These are phyloP conservation scores for Talinum fruticosum DNA, from an alignment of 148 eudicot species.

Conservation along the genomic window DNA sequence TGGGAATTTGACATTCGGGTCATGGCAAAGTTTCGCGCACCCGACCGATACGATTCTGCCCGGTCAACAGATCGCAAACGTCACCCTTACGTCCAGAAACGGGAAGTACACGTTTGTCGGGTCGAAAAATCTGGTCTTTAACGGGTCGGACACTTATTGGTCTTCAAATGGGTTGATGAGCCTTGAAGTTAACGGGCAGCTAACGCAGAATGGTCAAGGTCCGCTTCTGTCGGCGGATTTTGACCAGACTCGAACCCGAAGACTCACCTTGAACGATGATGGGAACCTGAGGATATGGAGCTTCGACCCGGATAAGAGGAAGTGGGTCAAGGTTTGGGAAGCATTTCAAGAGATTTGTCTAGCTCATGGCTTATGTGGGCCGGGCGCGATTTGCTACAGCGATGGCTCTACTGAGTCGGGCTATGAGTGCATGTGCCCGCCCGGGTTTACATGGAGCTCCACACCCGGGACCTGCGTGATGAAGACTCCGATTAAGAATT, in stretches of 20 bases:
- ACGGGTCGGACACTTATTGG: constrained; percentile 40
- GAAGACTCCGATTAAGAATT: constrained; percentile 27
- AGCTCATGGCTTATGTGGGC: constrained; percentile 63
- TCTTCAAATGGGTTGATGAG: constrained; percentile 9
- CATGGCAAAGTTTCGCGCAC: constrained; percentile 44
- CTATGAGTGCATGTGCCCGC: constrained; percentile 61
- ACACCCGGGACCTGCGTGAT: constrained; percentile 27
- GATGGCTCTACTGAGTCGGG: constrained; percentile 30
- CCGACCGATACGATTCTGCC: constrained; percentile 64
- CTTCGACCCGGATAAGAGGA: constrained; percentile 21
- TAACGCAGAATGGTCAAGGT: neutral
- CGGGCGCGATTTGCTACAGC: constrained; percentile 51
- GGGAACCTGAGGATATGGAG: constrained; percentile 64
- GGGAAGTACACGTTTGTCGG: constrained; percentile 36
- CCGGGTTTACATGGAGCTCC: constrained; percentile 35
- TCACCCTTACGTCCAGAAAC: constrained; percentile 29
- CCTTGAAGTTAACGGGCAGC: constrained; percentile 33
- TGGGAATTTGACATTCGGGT: constrained; percentile 47
- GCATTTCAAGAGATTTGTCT: constrained; percentile 46
- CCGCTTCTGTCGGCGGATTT: constrained; percentile 40
- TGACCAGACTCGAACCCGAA: constrained; percentile 34
- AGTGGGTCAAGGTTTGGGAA: constrained; percentile 57
- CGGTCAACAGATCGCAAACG: constrained; percentile 26
- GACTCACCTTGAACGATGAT: constrained; percentile 53
- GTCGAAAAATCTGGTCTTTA: constrained; percentile 27